Evolutionary conservation across 164 flowering plant species (phyloP), one percentile per base, ranked within the genome.

Genomic region (Chimonanthus salicifolius): DNA sequence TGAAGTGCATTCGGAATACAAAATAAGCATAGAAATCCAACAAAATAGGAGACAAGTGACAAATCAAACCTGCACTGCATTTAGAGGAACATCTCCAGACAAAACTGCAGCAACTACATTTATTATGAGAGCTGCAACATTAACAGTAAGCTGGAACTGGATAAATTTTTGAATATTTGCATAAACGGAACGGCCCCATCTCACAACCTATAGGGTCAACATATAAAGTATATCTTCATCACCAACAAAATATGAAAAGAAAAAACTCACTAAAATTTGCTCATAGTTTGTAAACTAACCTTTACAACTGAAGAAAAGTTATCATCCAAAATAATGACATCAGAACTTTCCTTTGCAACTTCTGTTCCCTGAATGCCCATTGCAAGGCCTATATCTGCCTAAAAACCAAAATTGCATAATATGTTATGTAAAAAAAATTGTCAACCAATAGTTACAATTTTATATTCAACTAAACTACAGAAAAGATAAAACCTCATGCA

Each of bases 371-470:
- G 81, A 68, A 94, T 92, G 51, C 99, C 99, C 99, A 94, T 94
- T 2, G 99, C 87, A 80, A 94, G 97, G 75, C 99, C 99, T 78
- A 94, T 91, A 77, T 94, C 99, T 6, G 99, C 97, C 98, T 94
- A 72, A 72, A 75, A 65, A 69, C 69, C 74, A 75, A 13, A 75
- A 70, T 13, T 4, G 60, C 60, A 54, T 54, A 13, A 54, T 54
- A 54, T 11, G 60, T 10, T 54, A 13, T n/a, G 13, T 0, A 6
- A 54, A 54, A 54, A 50, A 54, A 54, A 54, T 54, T 11, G 16
- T 11, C 60, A 54, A 54, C 5, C 16, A 54, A 54, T 54, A 54
- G 60, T n/a, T 54, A n/a, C 16, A n/a, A 54, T 54, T n/a, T 2
- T 54, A 13, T 54, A 54, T 11, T 54, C 60, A 11, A n/a, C 5